phyloP scores from a whole-genome alignment of 2,329 filamentous ascomycete species.

The Pseudogymnoascus sp. region DNA sequence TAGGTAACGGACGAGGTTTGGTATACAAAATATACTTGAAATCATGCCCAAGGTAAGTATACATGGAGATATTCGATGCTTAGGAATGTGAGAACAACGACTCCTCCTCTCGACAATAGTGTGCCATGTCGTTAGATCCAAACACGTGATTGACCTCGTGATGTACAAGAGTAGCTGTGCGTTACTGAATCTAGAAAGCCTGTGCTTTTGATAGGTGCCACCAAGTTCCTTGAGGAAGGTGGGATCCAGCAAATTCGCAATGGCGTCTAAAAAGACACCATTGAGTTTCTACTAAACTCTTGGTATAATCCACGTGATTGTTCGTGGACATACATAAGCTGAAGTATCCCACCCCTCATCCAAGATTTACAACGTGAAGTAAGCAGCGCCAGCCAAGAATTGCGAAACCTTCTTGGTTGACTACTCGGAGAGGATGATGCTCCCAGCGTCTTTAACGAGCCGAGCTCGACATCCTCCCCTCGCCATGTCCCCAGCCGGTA shows the following conservation, averaged over 20 bases:
- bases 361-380: not conserved
- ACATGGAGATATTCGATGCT: not conserved
- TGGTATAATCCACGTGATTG: not conserved
- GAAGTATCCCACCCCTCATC: not conserved
- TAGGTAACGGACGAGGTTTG: not conserved
- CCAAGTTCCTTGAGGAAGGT: not conserved
- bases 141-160: not conserved
- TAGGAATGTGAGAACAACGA: not conserved
- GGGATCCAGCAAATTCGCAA: not conserved
- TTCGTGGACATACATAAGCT: not conserved
- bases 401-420: not conserved
- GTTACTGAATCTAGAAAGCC: not conserved
- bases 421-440: not conserved
- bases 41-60: not conserved
- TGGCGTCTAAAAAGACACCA: not conserved
- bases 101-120: not conserved
- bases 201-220: not conserved
- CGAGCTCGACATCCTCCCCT: not conserved
- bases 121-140: not conserved
- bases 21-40: not conserved
- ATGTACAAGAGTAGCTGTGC: not conserved
- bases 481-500: not conserved
- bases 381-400: not conserved
- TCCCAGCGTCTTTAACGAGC: not conserved
- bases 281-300: not conserved